These are phyloP conservation scores for Papiliotrema laurentii DNA, from an alignment of 1,284 basidiomycete genomes.

Conservation along the genomic window DNA sequence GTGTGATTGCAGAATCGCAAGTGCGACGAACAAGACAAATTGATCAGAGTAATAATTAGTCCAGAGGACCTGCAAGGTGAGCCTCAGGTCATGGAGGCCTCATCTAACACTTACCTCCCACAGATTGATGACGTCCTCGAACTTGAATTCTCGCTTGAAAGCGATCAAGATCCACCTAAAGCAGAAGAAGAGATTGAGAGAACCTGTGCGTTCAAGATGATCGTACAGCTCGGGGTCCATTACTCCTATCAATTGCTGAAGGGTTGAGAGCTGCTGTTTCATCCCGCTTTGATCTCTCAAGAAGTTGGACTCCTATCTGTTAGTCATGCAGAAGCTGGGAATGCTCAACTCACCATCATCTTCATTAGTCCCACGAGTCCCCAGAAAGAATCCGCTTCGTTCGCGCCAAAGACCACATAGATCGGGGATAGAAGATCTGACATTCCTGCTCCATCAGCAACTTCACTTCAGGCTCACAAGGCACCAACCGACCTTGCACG, in stretches of 20 bases:
- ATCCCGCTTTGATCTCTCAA: conserved; percentile 95
- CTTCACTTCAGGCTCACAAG: background rate
- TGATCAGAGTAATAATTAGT: conserved; percentile 81
- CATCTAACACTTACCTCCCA: conserved; percentile 65
- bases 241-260: conserved; percentile 83
- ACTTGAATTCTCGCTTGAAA: conserved; percentile 93
- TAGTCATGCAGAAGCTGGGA: background rate
- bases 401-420: conserved; percentile 83
- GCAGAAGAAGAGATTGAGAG: conserved; percentile 94
- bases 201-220: conserved; percentile 83
- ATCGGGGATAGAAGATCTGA: conserved; percentile 91
- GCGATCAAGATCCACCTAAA: conserved; percentile 76
- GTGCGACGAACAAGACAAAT: conserved; percentile 90
- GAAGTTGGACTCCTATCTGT: conserved; percentile 79
- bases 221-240: conserved; percentile 93
- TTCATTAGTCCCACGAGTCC: conserved; percentile 93
- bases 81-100: background rate
- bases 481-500: conserved; percentile 25
- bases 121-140: conserved; percentile 77
- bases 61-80: conserved; percentile 60
- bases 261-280: conserved; percentile 82
- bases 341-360: conserved; percentile 65
- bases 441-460: conserved; percentile 78
- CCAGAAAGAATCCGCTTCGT: conserved; percentile 91
- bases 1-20: conserved; percentile 90